Percentiles rank a stretch among this genome's conserved stretches.
These are phyloP conservation scores for Pseudoturritis turrita DNA, from an alignment of 345 rosid species.

Conservation along the genomic window DNA sequence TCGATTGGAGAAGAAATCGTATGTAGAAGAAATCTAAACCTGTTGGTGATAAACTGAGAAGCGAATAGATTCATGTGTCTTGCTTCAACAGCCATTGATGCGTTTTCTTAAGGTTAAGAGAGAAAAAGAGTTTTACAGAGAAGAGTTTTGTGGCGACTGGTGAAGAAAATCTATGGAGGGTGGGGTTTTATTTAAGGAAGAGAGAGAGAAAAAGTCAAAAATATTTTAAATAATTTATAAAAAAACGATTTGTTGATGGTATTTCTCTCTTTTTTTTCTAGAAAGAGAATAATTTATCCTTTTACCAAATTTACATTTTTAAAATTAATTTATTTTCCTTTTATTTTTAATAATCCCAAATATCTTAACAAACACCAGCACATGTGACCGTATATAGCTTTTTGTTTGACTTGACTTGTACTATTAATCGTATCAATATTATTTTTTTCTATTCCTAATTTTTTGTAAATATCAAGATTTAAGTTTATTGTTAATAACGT, in stretches of 20 bases:
- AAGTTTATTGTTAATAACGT: background rate
- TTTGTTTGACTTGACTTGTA: conserved; percentile 21
- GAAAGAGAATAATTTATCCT: conserved; percentile 20
- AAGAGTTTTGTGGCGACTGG: conserved; percentile 19
- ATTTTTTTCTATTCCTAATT: background rate
- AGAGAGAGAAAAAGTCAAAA: conserved; percentile 34
- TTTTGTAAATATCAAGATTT: background rate
- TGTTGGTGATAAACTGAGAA: conserved; percentile 37
- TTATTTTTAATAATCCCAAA: background rate
- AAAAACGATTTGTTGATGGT: conserved; percentile 4
- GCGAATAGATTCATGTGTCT: conserved; percentile 36
- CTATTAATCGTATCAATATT: background rate
- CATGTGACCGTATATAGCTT: conserved; percentile 19
- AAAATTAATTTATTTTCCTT: background rate
- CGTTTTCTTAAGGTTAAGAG: background rate
- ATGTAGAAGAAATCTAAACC: conserved; percentile 23
- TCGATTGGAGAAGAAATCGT: background rate
- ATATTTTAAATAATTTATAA: background rate
- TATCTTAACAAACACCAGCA: conserved; percentile 28
- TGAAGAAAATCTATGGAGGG: conserved; percentile 23
- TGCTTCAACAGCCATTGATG: conserved; percentile 60
- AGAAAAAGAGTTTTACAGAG: background rate
- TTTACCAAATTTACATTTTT: background rate
- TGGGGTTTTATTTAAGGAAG: conserved; percentile 23
- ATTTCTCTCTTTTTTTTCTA: background rate